A percentile compares a stretch with the other conserved stretches of the same genome.
Evolutionary conservation across 2,329 filamentous ascomycete species (phyloP).

Genomic region (Phyllosticta citribraziliensis): DNA sequence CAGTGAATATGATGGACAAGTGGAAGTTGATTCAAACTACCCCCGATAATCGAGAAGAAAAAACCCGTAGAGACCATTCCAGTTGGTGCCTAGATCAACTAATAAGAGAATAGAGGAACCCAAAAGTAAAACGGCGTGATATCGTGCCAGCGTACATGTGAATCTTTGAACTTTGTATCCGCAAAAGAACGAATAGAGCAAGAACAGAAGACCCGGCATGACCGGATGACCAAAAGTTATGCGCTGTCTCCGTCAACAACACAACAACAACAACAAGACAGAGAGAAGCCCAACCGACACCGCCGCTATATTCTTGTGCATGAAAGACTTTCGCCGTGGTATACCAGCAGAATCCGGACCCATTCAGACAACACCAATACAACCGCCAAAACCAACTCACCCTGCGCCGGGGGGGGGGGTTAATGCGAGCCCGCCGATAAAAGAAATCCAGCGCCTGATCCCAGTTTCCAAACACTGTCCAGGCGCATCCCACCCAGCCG

Average conservation of each 20-base stretch:
- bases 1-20: not conserved
- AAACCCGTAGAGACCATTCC: not conserved
- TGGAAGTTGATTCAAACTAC: not conserved
- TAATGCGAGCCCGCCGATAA: slow-evolving; percentile 22
- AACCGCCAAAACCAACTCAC: slow-evolving; percentile 8
- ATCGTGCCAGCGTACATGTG: slow-evolving; percentile 31
- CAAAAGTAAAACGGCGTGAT: slow-evolving; percentile 14
- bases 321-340: slow-evolving; percentile 28
- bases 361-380: slow-evolving; percentile 10
- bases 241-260: slow-evolving; percentile 7
- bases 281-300: slow-evolving; percentile 21
- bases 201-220: slow-evolving; percentile 7
- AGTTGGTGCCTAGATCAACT: not conserved
- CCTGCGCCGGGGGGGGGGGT: not conserved
- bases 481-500: slow-evolving; percentile 6
- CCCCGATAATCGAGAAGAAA: slow-evolving; percentile 21
- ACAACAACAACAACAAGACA: not conserved
- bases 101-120: slow-evolving; percentile 8
- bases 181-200: slow-evolving; percentile 3
- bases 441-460: slow-evolving; percentile 22
- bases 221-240: slow-evolving; percentile 5
- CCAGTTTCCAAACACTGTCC: slow-evolving; percentile 1
- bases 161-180: slow-evolving; percentile 10
- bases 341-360: slow-evolving; percentile 22
- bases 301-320: slow-evolving; percentile 22